A percentile compares a stretch with the other conserved stretches of the same genome.
Evolutionary conservation across 768 basidiomycete genomes (phyloP).

Genomic region (Rossbeevera mucosa): DNA sequence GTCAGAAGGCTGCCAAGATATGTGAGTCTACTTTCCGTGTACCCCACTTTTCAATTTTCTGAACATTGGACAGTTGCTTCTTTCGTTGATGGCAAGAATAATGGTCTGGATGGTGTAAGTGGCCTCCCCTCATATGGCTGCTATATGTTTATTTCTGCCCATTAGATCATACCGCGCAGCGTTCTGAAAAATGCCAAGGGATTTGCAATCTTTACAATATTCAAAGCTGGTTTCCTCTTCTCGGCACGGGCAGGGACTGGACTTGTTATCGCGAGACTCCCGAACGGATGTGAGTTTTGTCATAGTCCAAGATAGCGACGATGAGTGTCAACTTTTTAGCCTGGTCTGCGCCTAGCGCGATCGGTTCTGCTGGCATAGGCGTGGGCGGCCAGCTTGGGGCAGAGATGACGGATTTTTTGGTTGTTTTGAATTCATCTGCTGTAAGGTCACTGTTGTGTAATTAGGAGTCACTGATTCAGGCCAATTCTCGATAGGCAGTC

Average conservation of each 20-base stretch:
- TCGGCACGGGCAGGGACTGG: conserved; percentile 79
- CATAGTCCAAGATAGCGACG: background rate
- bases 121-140: background rate
- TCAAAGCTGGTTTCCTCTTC: conserved; percentile 69
- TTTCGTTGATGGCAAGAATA: conserved; percentile 76
- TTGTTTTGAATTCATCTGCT: conserved; percentile 80
- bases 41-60: background rate
- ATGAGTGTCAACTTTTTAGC: conserved; percentile 54
- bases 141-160: background rate
- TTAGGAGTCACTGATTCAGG: conserved; percentile 4
- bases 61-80: conserved; percentile 55
- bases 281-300: conserved; percentile 67
- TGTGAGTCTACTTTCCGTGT: conserved; percentile 41
- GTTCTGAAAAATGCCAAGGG: conserved; percentile 59
- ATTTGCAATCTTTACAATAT: conserved; percentile 88
- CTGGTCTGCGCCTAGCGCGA: conserved; percentile 94
- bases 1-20: conserved; percentile 82
- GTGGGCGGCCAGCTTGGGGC: conserved; percentile 80
- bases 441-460: conserved; percentile 38
- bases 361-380: conserved; percentile 88
- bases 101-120: conserved; percentile 76
- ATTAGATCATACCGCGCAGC: conserved; percentile 49
- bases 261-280: conserved; percentile 79
- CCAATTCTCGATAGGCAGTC: conserved; percentile 45
- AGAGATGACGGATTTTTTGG: conserved; percentile 86